These are phyloP conservation scores for Blepharisma undulans DNA, from an alignment of 169 alveolate species.

Conservation along the genomic window DNA sequence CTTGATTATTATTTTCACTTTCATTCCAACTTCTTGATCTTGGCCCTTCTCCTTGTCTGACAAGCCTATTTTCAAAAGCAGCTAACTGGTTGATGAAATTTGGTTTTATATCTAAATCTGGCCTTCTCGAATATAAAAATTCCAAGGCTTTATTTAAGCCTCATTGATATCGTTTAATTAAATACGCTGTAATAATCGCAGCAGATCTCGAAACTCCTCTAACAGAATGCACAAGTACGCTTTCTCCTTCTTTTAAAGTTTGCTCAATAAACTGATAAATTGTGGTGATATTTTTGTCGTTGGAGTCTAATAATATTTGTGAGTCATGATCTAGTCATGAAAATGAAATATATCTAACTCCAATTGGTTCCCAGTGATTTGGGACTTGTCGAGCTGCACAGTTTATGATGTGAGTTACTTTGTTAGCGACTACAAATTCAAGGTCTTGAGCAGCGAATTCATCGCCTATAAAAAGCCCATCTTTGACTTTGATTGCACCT, in stretches of 20 bases:
- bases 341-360: conserved; percentile 84
- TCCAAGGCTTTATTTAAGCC: conserved; percentile 80
- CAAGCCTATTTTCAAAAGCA: conserved; percentile 65
- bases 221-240: conserved; percentile 81
- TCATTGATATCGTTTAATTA: conserved; percentile 84
- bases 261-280: conserved; percentile 72
- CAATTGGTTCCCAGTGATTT: conserved; percentile 89
- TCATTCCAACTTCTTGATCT: conserved; percentile 69
- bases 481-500: conserved; percentile 84
- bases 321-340: conserved; percentile 87
- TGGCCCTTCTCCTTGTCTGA: conserved; percentile 52
- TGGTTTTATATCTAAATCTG: conserved; percentile 80
- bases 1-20: not conserved
- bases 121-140: conserved; percentile 77
- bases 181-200: conserved; percentile 77
- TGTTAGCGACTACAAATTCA: conserved; percentile 83
- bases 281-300: conserved; percentile 71
- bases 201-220: conserved; percentile 82
- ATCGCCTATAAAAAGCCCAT: conserved; percentile 88
- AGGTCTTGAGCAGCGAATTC: conserved; percentile 82
- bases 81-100: conserved; percentile 73
- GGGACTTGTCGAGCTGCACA: conserved; percentile 87
- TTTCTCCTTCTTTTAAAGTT: conserved; percentile 64
- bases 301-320: conserved; percentile 78
- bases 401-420: conserved; percentile 88